Conservation (phyloP, 176 grass and related monocot species). For the Triticum turgidum region DNA sequence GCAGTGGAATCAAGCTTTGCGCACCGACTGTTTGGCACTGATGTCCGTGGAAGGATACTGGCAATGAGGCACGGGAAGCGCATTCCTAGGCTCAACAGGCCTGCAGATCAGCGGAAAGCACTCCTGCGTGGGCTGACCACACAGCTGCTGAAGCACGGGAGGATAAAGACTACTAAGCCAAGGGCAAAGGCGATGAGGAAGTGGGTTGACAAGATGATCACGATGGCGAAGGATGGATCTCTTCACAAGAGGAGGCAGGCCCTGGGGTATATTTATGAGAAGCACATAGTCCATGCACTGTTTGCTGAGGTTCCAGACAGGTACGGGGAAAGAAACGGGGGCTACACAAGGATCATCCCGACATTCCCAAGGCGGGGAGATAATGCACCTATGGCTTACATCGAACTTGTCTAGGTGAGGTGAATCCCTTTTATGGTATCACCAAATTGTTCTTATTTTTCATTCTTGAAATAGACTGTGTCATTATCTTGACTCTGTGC, state of each 20-base stretch:
- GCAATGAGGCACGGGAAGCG: slow-evolving; percentile 85
- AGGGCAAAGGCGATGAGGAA: slow-evolving; percentile 90
- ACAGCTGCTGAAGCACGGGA: slow-evolving; percentile 73
- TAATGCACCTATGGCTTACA: slow-evolving; percentile 93
- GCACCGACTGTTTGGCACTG: slow-evolving; percentile 44
- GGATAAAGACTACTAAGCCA: slow-evolving; percentile 88
- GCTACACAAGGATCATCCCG: slow-evolving; percentile 86
- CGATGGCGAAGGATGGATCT: slow-evolving; percentile 81
- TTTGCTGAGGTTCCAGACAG: slow-evolving; percentile 81
- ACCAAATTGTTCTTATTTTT: background rate
- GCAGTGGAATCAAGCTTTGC: slow-evolving; percentile 54
- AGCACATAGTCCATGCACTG: slow-evolving; percentile 79
- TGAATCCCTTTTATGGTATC: background rate
- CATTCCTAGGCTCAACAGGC: slow-evolving; percentile 73
- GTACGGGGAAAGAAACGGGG: slow-evolving; percentile 81
- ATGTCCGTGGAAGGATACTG: slow-evolving; percentile 62
- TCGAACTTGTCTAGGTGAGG: slow-evolving; percentile 87
- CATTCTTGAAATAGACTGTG: background rate
- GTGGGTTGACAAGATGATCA: slow-evolving; percentile 89
- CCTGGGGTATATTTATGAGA: slow-evolving; percentile 86
- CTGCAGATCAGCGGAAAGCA: slow-evolving; percentile 82
- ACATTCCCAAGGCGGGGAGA: slow-evolving; percentile 84
- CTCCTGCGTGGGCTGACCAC: slow-evolving; percentile 81
- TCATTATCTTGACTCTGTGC: background rate
- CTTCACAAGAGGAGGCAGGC: slow-evolving; percentile 97